Percentiles rank a stretch among this genome's conserved stretches.
Evolutionary conservation across 2,329 filamentous ascomycete genomes (phyloP).

Genomic region (Cercospora berteroae): DNA sequence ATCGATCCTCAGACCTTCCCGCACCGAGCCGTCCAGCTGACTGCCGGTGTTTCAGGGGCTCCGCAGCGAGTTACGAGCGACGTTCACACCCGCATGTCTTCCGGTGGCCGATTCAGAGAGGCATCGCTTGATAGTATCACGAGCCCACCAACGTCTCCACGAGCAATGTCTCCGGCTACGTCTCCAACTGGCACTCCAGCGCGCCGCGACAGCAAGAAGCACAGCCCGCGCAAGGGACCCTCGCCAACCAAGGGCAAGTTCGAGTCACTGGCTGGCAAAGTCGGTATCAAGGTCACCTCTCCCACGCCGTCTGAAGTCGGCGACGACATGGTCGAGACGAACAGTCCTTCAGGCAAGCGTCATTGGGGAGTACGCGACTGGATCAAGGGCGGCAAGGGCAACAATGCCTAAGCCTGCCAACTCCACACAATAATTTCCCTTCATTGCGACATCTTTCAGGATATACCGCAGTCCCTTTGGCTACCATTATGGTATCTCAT

Average conservation of each 20-base stretch:
- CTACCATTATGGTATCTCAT: conserved; percentile 7
- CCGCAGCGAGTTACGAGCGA: conserved; percentile 19
- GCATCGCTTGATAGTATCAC: conserved; percentile 30
- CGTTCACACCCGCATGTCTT: conserved; percentile 4
- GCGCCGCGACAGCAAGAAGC: conserved; percentile 11
- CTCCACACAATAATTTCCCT: background rate
- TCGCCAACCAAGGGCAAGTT: conserved; percentile 50
- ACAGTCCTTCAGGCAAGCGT: conserved; percentile 32
- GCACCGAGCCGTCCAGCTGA: conserved; percentile 18
- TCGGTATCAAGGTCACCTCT: conserved; percentile 39
- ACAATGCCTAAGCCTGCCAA: conserved; percentile 3
- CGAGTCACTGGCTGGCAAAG: conserved; percentile 48
- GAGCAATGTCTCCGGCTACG: conserved; percentile 24
- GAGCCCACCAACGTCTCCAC: conserved; percentile 25
- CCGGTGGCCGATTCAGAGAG: conserved; percentile 29
- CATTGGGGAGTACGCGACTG: conserved; percentile 36
- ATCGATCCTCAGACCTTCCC: conserved; percentile 13
- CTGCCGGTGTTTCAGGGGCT: conserved; percentile 15
- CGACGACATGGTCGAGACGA: conserved; percentile 16
- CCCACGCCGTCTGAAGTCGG: conserved; percentile 21
- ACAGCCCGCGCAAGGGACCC: conserved; percentile 28
- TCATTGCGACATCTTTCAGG: conserved; percentile 7
- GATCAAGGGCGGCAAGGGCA: conserved; percentile 27
- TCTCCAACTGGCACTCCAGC: conserved; percentile 26
- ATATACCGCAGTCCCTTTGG: conserved; percentile 12